phyloP scores from a whole-genome alignment of 2,329 filamentous ascomycete species.

The Aurifilum marmelostoma region DNA sequence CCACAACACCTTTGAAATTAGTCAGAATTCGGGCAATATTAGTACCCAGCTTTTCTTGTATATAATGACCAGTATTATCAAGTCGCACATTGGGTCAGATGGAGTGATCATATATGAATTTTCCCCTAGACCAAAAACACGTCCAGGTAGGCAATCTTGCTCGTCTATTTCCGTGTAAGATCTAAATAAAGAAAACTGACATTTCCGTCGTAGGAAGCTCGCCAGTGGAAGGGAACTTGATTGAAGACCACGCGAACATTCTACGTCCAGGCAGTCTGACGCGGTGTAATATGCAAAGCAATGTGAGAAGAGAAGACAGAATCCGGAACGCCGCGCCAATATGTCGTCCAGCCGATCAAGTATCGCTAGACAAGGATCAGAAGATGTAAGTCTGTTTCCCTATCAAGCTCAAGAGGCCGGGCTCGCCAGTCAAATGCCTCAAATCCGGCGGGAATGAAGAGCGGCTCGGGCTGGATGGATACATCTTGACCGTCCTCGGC shows the following conservation, averaged over 20 bases:
- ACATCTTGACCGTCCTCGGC: background rate
- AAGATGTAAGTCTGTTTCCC: slow-evolving; percentile 7
- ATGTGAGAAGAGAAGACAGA: background rate
- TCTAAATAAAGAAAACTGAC: background rate
- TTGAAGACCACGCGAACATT: background rate
- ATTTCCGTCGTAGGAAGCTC: background rate
- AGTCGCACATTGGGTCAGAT: background rate
- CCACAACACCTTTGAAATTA: too few species aligned
- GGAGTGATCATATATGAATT: background rate
- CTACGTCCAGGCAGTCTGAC: background rate
- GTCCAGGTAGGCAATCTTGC: too few species aligned
- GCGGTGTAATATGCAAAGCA: background rate
- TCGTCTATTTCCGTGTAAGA: background rate
- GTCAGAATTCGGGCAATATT: too few species aligned
- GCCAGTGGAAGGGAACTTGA: background rate
- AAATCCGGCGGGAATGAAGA: slow-evolving; percentile 2
- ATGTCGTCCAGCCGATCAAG: background rate
- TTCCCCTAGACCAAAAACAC: too few species aligned
- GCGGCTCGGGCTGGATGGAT: slow-evolving; percentile 4
- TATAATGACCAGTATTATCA: background rate
- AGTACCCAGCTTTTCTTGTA: background rate
- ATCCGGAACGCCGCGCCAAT: background rate
- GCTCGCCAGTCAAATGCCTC: slow-evolving; percentile 8
- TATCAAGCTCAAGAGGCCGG: slow-evolving; percentile 7
- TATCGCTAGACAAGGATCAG: background rate